Conservation (phyloP, 169 alveolate genomes). For the Plasmodium malariae region DNA sequence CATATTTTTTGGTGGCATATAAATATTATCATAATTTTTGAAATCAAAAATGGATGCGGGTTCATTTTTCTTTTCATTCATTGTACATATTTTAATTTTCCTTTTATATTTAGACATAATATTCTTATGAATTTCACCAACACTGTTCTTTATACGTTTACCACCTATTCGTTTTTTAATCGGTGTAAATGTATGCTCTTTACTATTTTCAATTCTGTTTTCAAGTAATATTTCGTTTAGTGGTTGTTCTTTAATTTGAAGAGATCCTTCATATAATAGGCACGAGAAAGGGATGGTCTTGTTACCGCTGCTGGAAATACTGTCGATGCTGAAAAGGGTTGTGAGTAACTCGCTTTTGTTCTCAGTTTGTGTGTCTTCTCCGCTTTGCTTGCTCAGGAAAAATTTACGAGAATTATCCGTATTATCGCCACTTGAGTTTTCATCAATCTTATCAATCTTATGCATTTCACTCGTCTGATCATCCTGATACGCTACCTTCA, state of each 20-base stretch:
- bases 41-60: neutral
- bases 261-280: slow-evolving; percentile 19
- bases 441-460: too few relatives aligned
- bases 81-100: slow-evolving; percentile 56
- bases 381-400: too few relatives aligned
- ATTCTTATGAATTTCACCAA: slow-evolving; percentile 13
- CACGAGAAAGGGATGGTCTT: slow-evolving; percentile 13
- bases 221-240: slow-evolving; percentile 52
- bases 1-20: slow-evolving; percentile 61
- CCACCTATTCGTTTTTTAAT: slow-evolving; percentile 9
- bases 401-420: too few relatives aligned
- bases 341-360: slow-evolving; percentile 6
- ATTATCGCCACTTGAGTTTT: too few relatives aligned
- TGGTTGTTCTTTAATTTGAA: slow-evolving; percentile 55
- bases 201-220: slow-evolving; percentile 56
- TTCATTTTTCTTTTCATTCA: slow-evolving; percentile 30
- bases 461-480: too few relatives aligned
- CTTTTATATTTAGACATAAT: slow-evolving; percentile 62
- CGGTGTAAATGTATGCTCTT: slow-evolving; percentile 34
- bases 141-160: slow-evolving; percentile 12
- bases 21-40: slow-evolving; percentile 21
- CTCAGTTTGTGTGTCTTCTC: too few relatives aligned
- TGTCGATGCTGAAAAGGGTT: slow-evolving; percentile 23
- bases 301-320: neutral
- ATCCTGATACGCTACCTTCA: too few relatives aligned